These are phyloP conservation scores for Kuraishia borneana DNA, from an alignment of 805 yeast species.

Conservation along the genomic window DNA sequence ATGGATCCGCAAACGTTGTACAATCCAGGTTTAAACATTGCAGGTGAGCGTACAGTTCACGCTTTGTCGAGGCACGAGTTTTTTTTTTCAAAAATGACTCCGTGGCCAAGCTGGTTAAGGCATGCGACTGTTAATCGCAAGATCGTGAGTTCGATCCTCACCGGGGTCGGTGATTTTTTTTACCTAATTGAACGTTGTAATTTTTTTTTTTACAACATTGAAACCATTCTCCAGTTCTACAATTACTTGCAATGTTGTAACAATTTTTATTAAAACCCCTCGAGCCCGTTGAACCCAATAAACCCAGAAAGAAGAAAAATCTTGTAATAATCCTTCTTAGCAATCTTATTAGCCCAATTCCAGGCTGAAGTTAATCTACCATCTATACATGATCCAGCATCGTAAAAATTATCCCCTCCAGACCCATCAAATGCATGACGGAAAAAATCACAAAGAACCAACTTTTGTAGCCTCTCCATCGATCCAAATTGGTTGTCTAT, in stretches of 20 bases:
- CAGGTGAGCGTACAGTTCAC: too few species aligned
- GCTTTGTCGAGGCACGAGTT: too few species aligned
- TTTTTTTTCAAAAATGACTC: conserved; percentile 21
- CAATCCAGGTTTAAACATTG: too few species aligned
- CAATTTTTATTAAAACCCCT: conserved; percentile 33
- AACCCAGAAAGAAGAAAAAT: conserved; percentile 60
- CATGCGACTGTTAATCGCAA: conserved; percentile 58
- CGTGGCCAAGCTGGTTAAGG: conserved; percentile 52
- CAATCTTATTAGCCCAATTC: conserved; percentile 68
- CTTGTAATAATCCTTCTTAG: conserved; percentile 52
- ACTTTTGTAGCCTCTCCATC: conserved; percentile 38
- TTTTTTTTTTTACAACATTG: background rate
- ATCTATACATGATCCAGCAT: conserved; percentile 79
- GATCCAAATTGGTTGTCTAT: conserved; percentile 49
- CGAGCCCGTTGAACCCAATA: conserved; percentile 64
- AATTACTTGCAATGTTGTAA: too few species aligned
- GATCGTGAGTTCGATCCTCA: conserved; percentile 53
- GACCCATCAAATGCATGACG: conserved; percentile 63
- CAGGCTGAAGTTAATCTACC: conserved; percentile 75
- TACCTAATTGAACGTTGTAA: background rate
- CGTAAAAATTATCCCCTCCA: conserved; percentile 75
- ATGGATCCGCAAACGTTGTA: too few species aligned
- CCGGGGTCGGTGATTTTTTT: conserved; percentile 31
- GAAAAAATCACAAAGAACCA: conserved; percentile 39
- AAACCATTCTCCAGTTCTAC: too few species aligned